Conservation (phyloP, 768 basidiomycete species). For the Tricholoma hemisulphureum region DNA sequence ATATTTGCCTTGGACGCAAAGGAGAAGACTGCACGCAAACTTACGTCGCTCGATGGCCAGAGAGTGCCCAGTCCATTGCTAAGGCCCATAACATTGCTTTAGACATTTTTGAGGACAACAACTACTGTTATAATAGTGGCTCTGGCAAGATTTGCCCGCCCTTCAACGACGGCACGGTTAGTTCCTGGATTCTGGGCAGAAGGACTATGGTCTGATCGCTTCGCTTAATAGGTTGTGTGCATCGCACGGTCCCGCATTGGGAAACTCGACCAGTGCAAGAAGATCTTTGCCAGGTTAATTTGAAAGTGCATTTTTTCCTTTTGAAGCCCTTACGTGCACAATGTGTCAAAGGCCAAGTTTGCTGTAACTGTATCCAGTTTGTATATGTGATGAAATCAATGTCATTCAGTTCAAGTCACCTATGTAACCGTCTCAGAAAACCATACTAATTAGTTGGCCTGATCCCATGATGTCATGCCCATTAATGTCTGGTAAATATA, state of each 20-base stretch:
- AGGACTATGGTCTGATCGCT: neutral
- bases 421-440: no score
- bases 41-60: neutral
- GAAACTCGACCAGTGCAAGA: neutral
- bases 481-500: no score
- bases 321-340: neutral
- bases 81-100: neutral
- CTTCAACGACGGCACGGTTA: neutral
- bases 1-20: neutral
- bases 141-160: neutral
- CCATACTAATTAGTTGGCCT: no score
- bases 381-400: neutral
- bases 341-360: neutral
- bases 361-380: neutral
- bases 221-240: neutral
- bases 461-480: no score
- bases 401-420: no score
- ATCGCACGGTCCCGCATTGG: neutral
- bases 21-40: neutral
- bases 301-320: neutral
- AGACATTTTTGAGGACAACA: neutral
- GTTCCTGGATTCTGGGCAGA: neutral
- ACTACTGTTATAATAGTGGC: neutral
- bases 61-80: neutral
- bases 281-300: neutral